phyloP scores from a whole-genome alignment of 2,329 filamentous ascomycete genomes.

The Diplodia corticola region DNA sequence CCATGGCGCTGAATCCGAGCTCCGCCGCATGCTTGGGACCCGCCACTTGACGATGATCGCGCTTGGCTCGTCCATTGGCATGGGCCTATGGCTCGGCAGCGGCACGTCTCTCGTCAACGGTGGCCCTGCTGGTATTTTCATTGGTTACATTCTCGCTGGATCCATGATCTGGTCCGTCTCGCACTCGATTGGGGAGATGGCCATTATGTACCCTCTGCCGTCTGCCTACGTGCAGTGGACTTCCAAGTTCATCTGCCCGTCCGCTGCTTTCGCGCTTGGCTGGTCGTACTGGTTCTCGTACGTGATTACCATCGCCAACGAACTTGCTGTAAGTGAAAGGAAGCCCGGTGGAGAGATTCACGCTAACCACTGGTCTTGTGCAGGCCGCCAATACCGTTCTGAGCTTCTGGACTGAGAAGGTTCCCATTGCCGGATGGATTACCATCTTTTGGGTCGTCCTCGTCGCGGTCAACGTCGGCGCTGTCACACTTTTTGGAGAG shows the following conservation, averaged over 20 bases:
- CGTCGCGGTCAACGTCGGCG: conserved; percentile 43
- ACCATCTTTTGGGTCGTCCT: conserved; percentile 47
- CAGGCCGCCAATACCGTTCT: conserved; percentile 47
- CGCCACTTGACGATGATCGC: conserved; percentile 45
- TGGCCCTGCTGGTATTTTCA: conserved; percentile 47
- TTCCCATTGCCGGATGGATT: conserved; percentile 49
- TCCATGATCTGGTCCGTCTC: conserved; percentile 47
- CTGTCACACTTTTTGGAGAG: conserved; percentile 49
- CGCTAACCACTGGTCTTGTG: neutral
- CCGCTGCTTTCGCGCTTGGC: conserved; percentile 48
- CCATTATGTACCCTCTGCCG: conserved; percentile 49
- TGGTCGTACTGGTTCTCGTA: conserved; percentile 52
- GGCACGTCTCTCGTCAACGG: conserved; percentile 45
- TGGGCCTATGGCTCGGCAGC: conserved; percentile 51
- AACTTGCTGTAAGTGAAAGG: conserved; percentile 24
- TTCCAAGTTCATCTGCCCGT: conserved; percentile 47
- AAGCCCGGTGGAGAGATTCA: too few species aligned
- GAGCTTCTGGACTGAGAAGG: conserved; percentile 46
- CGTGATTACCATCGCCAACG: conserved; percentile 48
- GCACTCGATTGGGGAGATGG: conserved; percentile 51
- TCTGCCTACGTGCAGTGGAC: conserved; percentile 52
- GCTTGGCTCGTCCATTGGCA: conserved; percentile 46
- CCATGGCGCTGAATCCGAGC: conserved; percentile 36
- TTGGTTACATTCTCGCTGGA: conserved; percentile 46
- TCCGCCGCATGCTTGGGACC: conserved; percentile 44